Evolutionary conservation across 768 basidiomycete genomes (phyloP), one percentile per base, ranked within the genome.

Genomic region (Lyophyllum atratum): DNA sequence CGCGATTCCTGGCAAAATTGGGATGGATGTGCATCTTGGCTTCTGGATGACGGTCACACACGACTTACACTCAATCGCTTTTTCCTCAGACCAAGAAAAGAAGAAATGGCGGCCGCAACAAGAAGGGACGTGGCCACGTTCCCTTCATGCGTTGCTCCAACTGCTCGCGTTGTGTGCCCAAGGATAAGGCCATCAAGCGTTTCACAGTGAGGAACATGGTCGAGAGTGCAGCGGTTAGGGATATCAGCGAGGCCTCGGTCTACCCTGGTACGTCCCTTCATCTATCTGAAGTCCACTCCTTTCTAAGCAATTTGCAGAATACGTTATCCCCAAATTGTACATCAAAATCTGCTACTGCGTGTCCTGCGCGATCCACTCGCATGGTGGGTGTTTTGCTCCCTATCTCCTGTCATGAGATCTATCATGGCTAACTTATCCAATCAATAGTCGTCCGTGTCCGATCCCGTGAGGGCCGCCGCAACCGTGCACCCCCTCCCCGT

Each of bases 171-270:
- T 95, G 93, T 74, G 95, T 97, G 57, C 89, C 83, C 66, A 98
- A 98, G 84, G 96, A 98, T 83, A 98, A 98, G 85, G 96, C 96
- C 64, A 97, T 98, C 89, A 97, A 97, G 82, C 85, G 97, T 51
- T 96, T 96, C 86, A 97, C 95, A 37, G 96, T 98, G 70, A 87
- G 95, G 78, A 99, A 99, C 87, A 98, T 98, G 93, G 95, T 99
- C 56, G 96, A 98, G 85, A 92, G 92, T 70, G 97, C 97, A 44
- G 96, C 96, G 53, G 93, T 98, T 66, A 84, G 95, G 62, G 97
- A 99, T 80, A 91, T 99, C 72, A 92, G 89, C 72, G 97, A 98
- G 68, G 95, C 95, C 40, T 90, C 88, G 68, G 89, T 98, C 60
- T 99, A 98, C 80, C 76, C 80, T 56, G 93, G 94, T 95, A 67